A percentile compares a stretch with the other conserved stretches of the same genome.
phyloP scores from a whole-genome alignment of 164 flowering plant species.

The Liriodendron chinense region DNA sequence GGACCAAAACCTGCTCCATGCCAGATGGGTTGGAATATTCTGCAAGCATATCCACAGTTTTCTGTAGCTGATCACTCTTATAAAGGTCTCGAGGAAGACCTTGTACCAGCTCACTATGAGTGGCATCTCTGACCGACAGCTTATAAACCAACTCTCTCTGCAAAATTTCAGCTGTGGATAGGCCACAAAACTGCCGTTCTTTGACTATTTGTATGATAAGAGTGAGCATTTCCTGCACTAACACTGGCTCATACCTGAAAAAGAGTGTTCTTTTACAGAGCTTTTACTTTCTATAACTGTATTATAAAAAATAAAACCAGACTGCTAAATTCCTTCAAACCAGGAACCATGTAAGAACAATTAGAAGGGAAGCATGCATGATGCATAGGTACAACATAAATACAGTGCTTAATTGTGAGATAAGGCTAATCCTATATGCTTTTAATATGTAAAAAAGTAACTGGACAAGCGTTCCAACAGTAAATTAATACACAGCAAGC shows the following conservation, averaged over 20 bases:
- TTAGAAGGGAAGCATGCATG: too few species aligned
- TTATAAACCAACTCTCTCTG: conserved; percentile 75
- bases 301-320: not conserved
- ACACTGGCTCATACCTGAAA: conserved; percentile 78
- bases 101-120: conserved; percentile 86
- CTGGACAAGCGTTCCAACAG: too few species aligned
- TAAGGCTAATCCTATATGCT: too few species aligned
- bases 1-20: conserved; percentile 71
- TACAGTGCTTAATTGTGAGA: too few species aligned
- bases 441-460: too few species aligned
- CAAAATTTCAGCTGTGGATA: conserved; percentile 63
- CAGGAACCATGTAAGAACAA: not conserved
- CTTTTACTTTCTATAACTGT: conserved; percentile 2
- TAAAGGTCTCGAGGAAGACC: conserved; percentile 84
- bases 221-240: conserved; percentile 88
- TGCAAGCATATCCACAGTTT: conserved; percentile 67
- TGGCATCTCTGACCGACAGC: conserved; percentile 81
- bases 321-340: not conserved
- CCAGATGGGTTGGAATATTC: conserved; percentile 82
- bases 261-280: conserved; percentile 3
- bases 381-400: too few species aligned
- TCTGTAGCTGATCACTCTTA: conserved; percentile 64
- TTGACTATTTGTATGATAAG: conserved; percentile 82
- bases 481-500: too few species aligned
- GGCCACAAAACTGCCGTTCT: conserved; percentile 87